phyloP scores from a whole-genome alignment of 2,329 filamentous ascomycete species.

The Fusarium poae region DNA sequence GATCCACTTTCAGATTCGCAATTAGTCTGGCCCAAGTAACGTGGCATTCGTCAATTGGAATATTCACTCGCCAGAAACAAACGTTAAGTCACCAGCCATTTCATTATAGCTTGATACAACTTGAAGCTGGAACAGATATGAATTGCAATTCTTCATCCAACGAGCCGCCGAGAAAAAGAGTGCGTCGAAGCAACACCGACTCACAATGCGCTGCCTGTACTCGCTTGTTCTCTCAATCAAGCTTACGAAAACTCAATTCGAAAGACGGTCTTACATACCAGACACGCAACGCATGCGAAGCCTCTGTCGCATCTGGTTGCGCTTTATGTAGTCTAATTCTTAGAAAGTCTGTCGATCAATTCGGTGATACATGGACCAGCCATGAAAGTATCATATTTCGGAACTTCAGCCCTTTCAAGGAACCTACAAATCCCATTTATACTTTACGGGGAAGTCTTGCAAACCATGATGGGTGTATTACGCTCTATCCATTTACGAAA shows the following conservation, averaged over 20 bases:
- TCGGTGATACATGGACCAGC: rapidly evolving
- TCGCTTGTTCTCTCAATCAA: background rate
- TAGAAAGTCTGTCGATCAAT: rapidly evolving
- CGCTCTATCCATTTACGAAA: background rate
- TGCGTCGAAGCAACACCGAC: rapidly evolving
- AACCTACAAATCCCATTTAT: rapidly evolving
- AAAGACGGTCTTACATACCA: background rate
- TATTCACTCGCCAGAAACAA: no score
- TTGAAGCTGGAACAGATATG: no score
- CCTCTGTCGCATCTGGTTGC: background rate
- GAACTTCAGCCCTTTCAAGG: rapidly evolving
- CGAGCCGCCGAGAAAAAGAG: rapidly evolving
- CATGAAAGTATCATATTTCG: rapidly evolving
- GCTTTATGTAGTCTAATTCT: background rate
- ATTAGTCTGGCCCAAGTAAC: no score
- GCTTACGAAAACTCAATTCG: background rate
- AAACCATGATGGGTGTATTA: rapidly evolving
- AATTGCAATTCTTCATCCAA: rapidly evolving
- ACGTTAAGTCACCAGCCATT: background rate
- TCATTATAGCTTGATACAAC: background rate
- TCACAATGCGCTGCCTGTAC: background rate
- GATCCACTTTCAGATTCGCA: no score
- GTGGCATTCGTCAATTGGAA: no score
- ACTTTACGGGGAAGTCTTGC: rapidly evolving
- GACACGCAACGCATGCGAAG: rapidly evolving